Base-by-base conservation (phyloP, 129 eudicot genomes). In the Heracleum sosnowskyi region DNA sequence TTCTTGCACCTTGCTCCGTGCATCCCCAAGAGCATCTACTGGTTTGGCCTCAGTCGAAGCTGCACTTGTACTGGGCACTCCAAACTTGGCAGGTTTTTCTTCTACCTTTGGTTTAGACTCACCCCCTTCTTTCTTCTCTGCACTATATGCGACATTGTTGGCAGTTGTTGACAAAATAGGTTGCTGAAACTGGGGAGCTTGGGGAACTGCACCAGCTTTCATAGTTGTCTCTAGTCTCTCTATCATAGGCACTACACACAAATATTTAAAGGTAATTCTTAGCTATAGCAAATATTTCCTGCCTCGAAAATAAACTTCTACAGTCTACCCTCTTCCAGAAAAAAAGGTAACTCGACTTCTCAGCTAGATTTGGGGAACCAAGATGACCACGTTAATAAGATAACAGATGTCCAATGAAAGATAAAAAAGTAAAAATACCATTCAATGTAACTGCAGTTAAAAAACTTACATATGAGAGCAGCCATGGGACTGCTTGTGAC, bases 401-500 rank as follows among this genome's bases (percentile, higher is more conserved):
- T 44, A 11, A 8, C 40, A 37, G 2, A 37, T 37, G 40, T 7
- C 40, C 40, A 37, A 7, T 37, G 39, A 37, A 37, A 37, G 5
- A 41, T 2, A 10, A 44, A 44, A 44, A 44, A 44, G 3, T 11
- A 2, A 12, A 24, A 34, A 44, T 22, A 68, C 17, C 76, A 69
- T 15, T 20, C 11, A 5, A 49, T 28, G 60, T 20, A 37, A 2
- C 79, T 6, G 9, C 26, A 66, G 24, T 41, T 22, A 36, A 70
- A 70, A 8, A 75, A 86, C 96, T 90, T 88, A 95, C 99, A 64
- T 29, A 95, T 87, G 46, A 95, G 85, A 35, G 88, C 85, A 70
- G 97, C 97, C 96, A 86, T 89, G 34, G 99, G 99, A 53, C 99
- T 95, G 82, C 86, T 87, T 90, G 91, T 80, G 77, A 95, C 97